Percentiles rank a stretch among this genome's conserved stretches.
phyloP scores from a whole-genome alignment of 1,284 basidiomycete species.

The Vanrija sp. region DNA sequence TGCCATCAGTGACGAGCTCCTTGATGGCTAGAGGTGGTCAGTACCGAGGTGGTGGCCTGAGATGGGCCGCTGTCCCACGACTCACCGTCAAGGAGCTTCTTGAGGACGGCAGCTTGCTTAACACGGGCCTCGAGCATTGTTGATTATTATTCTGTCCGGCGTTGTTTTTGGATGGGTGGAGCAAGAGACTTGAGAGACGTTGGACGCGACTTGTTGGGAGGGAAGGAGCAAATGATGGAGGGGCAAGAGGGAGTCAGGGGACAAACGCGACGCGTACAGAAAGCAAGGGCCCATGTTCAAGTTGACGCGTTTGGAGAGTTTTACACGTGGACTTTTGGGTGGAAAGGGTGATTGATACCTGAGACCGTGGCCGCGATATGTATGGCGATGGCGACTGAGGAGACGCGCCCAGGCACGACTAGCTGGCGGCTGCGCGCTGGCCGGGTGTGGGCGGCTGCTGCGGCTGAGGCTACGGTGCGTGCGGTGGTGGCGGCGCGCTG shows the following conservation, averaged over 20 bases:
- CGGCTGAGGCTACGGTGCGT: too few species aligned
- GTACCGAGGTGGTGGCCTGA: not conserved
- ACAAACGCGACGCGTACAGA: too few species aligned
- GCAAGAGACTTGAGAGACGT: not conserved
- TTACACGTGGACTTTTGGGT: too few species aligned
- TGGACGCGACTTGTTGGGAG: not conserved
- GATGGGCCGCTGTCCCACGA: conserved; percentile 9
- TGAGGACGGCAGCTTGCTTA: conserved; percentile 73
- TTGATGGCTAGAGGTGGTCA: conserved; percentile 69
- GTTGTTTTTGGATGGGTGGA: not conserved
- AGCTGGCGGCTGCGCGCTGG: too few species aligned
- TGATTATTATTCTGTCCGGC: conserved; percentile 1
- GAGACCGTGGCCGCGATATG: too few species aligned
- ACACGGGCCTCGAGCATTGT: conserved; percentile 88
- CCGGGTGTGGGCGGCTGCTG: too few species aligned
- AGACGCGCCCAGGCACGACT: too few species aligned
- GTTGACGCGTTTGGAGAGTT: not conserved
- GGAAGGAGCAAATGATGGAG: not conserved
- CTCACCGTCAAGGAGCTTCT: conserved; percentile 81
- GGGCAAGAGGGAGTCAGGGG: not conserved
- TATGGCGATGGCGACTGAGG: too few species aligned
- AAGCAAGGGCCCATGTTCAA: not conserved
- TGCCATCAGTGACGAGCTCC: conserved; percentile 95
- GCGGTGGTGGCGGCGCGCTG: too few species aligned
- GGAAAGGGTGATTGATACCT: too few species aligned